These are phyloP conservation scores for Naganishia cerealis DNA, from an alignment of 1,284 basidiomycete genomes.

Conservation along the genomic window DNA sequence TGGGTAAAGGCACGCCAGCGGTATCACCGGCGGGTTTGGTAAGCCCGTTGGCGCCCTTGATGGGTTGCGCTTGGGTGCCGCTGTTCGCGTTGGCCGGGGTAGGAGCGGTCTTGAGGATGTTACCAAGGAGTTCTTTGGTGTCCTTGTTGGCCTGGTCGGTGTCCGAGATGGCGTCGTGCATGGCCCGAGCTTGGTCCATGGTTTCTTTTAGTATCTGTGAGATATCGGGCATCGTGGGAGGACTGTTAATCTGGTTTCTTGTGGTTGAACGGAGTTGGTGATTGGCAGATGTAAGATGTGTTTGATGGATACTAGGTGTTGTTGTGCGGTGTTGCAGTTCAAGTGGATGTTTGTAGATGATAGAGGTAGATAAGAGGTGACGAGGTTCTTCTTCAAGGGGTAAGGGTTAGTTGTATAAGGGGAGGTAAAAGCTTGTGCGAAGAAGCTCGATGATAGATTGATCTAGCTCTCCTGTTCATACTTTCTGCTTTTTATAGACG, in stretches of 20 bases:
- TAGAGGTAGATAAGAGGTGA: background rate
- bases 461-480: background rate
- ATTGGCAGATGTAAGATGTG: background rate
- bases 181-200: constrained; percentile 23
- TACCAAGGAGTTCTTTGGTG: constrained; percentile 23
- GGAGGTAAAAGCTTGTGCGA: background rate
- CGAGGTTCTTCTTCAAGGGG: background rate
- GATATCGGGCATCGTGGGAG: constrained; percentile 21
- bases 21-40: background rate
- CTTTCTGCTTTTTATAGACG: background rate
- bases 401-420: background rate
- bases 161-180: constrained; percentile 22
- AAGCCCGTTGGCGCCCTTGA: background rate
- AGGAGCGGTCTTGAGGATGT: constrained; percentile 19
- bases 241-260: background rate
- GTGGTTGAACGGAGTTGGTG: background rate
- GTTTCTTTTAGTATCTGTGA: constrained; percentile 21
- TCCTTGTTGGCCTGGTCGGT: constrained; percentile 27
- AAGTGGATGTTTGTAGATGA: background rate
- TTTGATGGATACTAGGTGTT: background rate
- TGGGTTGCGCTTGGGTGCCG: constrained; percentile 11
- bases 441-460: constrained; percentile 2
- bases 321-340: background rate
- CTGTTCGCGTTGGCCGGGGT: background rate
- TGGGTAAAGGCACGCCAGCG: constrained; percentile 11